Evolutionary conservation across 2,329 filamentous ascomycete species (phyloP), one percentile per base, ranked within the genome.

Genomic region (Alternaria atra): DNA sequence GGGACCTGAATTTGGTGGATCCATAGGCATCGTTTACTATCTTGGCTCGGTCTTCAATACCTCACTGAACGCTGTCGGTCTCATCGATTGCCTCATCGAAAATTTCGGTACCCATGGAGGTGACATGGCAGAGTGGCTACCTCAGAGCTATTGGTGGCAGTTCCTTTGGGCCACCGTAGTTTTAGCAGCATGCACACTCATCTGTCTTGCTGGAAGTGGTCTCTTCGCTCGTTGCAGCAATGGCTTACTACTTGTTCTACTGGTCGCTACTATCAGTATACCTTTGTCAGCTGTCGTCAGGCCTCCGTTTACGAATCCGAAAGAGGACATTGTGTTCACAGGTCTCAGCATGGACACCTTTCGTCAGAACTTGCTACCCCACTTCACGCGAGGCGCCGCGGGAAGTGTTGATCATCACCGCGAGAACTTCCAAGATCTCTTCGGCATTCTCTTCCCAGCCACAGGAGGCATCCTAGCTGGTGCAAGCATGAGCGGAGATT

Each of bases 401-500:
- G 88, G 88, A 23, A 87, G 85, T 60, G 84, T 89, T 51, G 85
- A 89, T 58, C 82, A 82, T 35, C 89, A 87, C 7, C 81, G 87
- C 42, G 88, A 90, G 63, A 94, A 85, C 13, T 96, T 93, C 67
- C 90, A 93, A 63, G 88, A 92, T 67, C 82, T 96, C 8, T 97
- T 97, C 79, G 93, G 92, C 2, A 93, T 97, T 63, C 80, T 97
- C 1, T 97, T 95, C 69, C 92, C 92, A 35, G 87, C 88, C 3
- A 90, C 87, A 2, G 86, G 87, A 5, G 83, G 81, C 5, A 87
- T 87, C 27, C 86, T 87, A 69, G 85, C 85, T 46, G 93, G 93
- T 17, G 93, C 93, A 6, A 94, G 91, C 68, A 96, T 97, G 93
- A 96, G 92, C 7, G 93, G 93, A 17, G 92, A 97, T 74, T 79